Conservation (phyloP, 495 filamentous ascomycete genomes). For the Bombardia bombarda region DNA sequence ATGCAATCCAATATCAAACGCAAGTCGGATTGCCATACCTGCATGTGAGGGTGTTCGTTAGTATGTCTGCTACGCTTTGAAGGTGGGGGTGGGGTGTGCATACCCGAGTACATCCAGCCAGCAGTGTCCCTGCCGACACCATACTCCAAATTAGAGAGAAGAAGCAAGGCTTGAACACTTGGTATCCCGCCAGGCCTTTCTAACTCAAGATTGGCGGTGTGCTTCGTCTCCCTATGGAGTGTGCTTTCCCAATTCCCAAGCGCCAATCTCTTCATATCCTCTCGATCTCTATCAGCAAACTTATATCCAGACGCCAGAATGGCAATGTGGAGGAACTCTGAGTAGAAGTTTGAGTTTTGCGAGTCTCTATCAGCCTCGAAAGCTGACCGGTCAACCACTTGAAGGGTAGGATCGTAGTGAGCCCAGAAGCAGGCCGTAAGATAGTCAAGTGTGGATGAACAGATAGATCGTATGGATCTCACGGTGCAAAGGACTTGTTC, state of each 20-base stretch:
- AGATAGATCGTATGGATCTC: constrained; percentile 34
- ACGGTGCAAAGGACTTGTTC: constrained; percentile 36
- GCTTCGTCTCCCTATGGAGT: constrained; percentile 44
- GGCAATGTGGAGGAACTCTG: constrained; percentile 42
- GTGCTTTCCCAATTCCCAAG: constrained; percentile 41
- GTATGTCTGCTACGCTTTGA: constrained; percentile 2
- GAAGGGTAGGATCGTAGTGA: constrained; percentile 38
- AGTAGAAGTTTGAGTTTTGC: constrained; percentile 39
- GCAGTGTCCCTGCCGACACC: constrained; percentile 41
- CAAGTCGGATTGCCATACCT: constrained; percentile 39
- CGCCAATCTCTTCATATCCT: constrained; percentile 39
- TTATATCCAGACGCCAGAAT: constrained; percentile 45
- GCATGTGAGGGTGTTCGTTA: constrained; percentile 4
- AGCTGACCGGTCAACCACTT: constrained; percentile 37
- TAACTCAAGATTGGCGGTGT: constrained; percentile 42
- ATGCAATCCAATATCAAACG: constrained; percentile 45
- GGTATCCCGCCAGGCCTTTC: constrained; percentile 43
- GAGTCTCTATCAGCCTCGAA: constrained; percentile 42
- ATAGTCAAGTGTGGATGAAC: constrained; percentile 38
- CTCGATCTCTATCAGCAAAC: constrained; percentile 37
- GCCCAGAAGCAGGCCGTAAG: constrained; percentile 46
- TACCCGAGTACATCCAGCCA: constrained; percentile 46
- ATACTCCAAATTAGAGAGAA: constrained; percentile 46
- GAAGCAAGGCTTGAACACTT: constrained; percentile 40
- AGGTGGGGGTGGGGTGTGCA: neutral